Evolutionary conservation across 2,329 filamentous ascomycete genomes (phyloP), one percentile per base, ranked within the genome.

Genomic region (Sclerotinia trifoliorum): DNA sequence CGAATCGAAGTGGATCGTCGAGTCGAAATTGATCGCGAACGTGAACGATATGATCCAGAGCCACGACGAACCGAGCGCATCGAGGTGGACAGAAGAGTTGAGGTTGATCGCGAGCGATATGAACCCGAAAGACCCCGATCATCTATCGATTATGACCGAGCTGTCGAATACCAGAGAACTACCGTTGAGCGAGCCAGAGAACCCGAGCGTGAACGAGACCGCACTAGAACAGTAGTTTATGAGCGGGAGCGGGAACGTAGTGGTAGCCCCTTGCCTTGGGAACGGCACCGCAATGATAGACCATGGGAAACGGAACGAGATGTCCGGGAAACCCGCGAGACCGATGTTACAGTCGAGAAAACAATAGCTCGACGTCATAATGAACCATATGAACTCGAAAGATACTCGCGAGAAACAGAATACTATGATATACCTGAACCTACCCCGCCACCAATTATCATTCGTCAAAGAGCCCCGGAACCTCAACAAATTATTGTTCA

Each of bases 401-500:
- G 82, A 75, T 87, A 86, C 74, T 84, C 84, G 74, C 84, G 84
- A 76, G 86, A 89, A 75, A 86, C 85, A 2, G 87, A 89, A 72
- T 89, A 88, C 76, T 89, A 85, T 73, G 80, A 83, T 56, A 83
- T 83, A 3, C 80, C 81, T 35, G 80, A 84, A 29, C 83, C 84
- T 17, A 78, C 81, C 13, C 81, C 81, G 5, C 76, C 81, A 2
- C 85, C 85, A 6, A 82, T 88, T 69, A 80, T 88, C 66, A 86
- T 88, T 71, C 84, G 85, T 64, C 83, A 85, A 73, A 81, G 82
- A 63, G 81, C 82, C 1, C 80, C 82, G 2, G 85, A 88, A 74
- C 81, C 82, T 2, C 86, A 88, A 74, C 84, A 84, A 74, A 87
- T 88, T 73, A 85, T 88, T 71, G 82, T 88, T 11, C 83, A 88